Evolutionary conservation across 176 grass and related monocot species (phyloP).

Genomic region (Puccinellia tenuiflora): DNA sequence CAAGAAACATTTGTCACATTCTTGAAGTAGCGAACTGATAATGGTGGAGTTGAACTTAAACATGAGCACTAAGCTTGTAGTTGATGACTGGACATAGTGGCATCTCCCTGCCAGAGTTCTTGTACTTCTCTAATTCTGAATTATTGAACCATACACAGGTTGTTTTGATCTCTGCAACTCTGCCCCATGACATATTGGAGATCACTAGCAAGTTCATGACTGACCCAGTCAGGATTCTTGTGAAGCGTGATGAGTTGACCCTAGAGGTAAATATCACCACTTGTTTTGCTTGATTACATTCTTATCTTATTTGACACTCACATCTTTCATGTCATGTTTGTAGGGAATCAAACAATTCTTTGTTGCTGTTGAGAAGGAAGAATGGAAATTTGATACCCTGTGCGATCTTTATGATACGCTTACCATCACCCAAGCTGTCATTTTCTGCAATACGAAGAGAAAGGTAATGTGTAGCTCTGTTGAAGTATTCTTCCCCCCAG

Average conservation of each 20-base stretch:
- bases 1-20: neutral
- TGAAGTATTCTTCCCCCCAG: neutral
- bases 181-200: constrained; percentile 94
- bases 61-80: neutral
- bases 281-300: neutral
- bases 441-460: constrained; percentile 98
- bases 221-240: constrained; percentile 90
- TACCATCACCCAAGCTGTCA: constrained; percentile 97
- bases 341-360: constrained; percentile 99
- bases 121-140: neutral
- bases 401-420: constrained; percentile 98
- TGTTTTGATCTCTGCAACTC: constrained; percentile 74
- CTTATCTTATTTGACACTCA: neutral
- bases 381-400: constrained; percentile 99
- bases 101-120: neutral
- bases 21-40: neutral
- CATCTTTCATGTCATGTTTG: neutral
- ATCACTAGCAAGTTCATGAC: constrained; percentile 99
- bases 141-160: constrained; percentile 40
- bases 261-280: constrained; percentile 60
- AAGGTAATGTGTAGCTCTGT: constrained; percentile 37
- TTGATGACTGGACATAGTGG: neutral
- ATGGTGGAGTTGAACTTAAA: neutral
- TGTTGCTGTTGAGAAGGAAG: constrained; percentile 97
- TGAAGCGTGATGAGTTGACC: constrained; percentile 99